These are phyloP conservation scores for Lecanicillium sp. DNA, from an alignment of 2,329 filamentous ascomycete genomes.

Conservation along the genomic window DNA sequence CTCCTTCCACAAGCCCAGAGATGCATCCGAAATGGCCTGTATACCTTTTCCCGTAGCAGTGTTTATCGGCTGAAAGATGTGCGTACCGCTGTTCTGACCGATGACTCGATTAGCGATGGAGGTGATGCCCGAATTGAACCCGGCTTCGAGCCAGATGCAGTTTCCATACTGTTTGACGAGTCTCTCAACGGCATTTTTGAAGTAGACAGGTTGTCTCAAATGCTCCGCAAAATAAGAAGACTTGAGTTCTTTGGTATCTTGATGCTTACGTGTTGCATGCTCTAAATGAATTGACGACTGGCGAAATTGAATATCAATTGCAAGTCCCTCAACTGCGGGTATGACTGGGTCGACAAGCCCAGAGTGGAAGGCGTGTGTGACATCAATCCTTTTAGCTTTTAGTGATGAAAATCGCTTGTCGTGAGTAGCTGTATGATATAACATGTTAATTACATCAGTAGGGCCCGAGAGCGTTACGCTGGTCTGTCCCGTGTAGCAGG, in stretches of 20 bases:
- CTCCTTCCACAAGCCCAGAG: conserved; percentile 29
- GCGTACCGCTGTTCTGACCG: background rate
- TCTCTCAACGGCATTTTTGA: conserved; percentile 31
- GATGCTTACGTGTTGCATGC: conserved; percentile 1
- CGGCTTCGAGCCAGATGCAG: conserved; percentile 32
- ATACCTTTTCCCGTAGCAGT: background rate
- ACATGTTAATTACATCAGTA: conserved; percentile 19
- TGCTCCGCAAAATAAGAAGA: conserved; percentile 23
- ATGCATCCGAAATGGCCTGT: conserved; percentile 15
- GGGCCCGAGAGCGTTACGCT: conserved; percentile 34
- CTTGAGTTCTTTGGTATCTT: background rate
- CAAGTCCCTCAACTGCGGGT: background rate
- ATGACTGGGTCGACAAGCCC: conserved; percentile 27
- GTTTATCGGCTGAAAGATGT: conserved; percentile 3
- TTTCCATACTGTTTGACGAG: conserved; percentile 20
- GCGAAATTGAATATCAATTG: background rate
- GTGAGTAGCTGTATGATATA: conserved; percentile 7
- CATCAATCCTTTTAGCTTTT: conserved; percentile 29
- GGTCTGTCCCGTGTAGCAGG: conserved; percentile 37
- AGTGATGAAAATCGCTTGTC: conserved; percentile 5
- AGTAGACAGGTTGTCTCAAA: conserved; percentile 34
- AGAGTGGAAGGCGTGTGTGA: conserved; percentile 41
- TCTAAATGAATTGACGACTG: background rate
- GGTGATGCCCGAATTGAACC: conserved; percentile 27
- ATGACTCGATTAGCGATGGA: conserved; percentile 22